phyloP scores from a whole-genome alignment of 2,329 filamentous ascomycete genomes.

The Monosporascus sp. region DNA sequence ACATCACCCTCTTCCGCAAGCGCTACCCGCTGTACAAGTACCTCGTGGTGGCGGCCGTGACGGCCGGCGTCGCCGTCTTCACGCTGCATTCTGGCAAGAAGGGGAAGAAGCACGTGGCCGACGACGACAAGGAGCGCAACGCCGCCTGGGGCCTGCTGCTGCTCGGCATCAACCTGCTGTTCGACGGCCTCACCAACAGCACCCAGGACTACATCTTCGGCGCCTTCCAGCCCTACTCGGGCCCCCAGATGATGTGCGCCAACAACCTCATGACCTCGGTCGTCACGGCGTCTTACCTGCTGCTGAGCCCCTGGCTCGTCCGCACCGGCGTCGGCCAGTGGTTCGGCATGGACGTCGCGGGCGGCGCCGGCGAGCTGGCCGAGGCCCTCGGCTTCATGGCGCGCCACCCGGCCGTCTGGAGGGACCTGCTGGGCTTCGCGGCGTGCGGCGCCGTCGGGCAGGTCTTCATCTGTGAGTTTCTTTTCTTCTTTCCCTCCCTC shows the following conservation, averaged over 20 bases:
- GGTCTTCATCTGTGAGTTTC: slow-evolving; percentile 77
- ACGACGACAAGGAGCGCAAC: slow-evolving; percentile 50
- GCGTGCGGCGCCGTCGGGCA: slow-evolving; percentile 89
- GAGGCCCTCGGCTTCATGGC: slow-evolving; percentile 78
- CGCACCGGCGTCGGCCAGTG: slow-evolving; percentile 59
- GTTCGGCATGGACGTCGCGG: slow-evolving; percentile 60
- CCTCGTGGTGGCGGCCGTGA: slow-evolving; percentile 85
- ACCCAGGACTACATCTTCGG: slow-evolving; percentile 94
- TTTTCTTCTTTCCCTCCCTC: background rate
- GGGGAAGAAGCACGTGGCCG: slow-evolving; percentile 33
- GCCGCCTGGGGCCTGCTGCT: slow-evolving; percentile 77
- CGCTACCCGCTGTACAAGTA: slow-evolving; percentile 96
- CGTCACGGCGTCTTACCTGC: slow-evolving; percentile 71
- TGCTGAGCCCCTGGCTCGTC: slow-evolving; percentile 76
- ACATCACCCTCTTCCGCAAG: slow-evolving; percentile 85
- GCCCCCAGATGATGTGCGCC: slow-evolving; percentile 99
- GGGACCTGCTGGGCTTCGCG: slow-evolving; percentile 85
- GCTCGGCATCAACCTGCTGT: slow-evolving; percentile 82
- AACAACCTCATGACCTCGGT: slow-evolving; percentile 84
- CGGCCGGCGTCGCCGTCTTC: slow-evolving; percentile 88
- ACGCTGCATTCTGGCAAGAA: slow-evolving; percentile 71
- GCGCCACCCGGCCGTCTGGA: slow-evolving; percentile 74
- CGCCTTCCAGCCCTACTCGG: slow-evolving; percentile 73
- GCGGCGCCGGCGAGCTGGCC: slow-evolving; percentile 68
- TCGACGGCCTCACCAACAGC: slow-evolving; percentile 93